phyloP scores from a whole-genome alignment of 164 flowering plant genomes.

The Dillenia turbinata region DNA sequence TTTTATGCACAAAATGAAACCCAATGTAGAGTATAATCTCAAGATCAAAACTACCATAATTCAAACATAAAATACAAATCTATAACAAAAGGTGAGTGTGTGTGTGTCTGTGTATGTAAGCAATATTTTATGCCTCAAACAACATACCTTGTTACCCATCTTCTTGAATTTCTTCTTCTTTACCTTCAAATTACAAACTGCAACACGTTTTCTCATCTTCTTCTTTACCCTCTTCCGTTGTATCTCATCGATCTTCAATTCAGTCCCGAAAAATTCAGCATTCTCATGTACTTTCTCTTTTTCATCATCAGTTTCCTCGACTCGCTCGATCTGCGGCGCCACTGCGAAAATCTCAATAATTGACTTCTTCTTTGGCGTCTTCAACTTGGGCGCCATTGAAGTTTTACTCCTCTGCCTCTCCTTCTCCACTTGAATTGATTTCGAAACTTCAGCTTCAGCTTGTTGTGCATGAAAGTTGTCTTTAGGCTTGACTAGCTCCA shows the following conservation, averaged over 20 bases:
- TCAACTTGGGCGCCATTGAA: conserved; percentile 18
- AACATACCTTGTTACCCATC: conserved; percentile 17
- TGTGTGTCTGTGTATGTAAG: not conserved
- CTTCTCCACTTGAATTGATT: conserved; percentile 6
- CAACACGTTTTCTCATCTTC: not conserved
- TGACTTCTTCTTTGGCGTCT: conserved; percentile 51
- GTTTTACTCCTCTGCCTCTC: conserved; percentile 14
- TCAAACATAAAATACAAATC: no score
- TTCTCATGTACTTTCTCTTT: conserved; percentile 3
- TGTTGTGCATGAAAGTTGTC: no score
- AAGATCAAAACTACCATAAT: no score
- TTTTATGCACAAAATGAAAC: no score
- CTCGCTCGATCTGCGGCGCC: conserved; percentile 37
- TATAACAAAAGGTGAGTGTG: no score
- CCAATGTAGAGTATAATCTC: no score
- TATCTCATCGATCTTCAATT: not conserved
- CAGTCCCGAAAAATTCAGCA: not conserved
- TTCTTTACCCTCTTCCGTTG: conserved; percentile 13
- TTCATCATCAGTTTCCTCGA: conserved; percentile 10
- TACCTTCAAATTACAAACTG: conserved; percentile 10
- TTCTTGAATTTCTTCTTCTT: conserved; percentile 12
- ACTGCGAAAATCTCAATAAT: conserved; percentile 59
- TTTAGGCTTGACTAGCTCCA: conserved; percentile 7
- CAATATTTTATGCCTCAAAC: not conserved
- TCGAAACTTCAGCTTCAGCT: not conserved